Base-by-base conservation (phyloP, 768 basidiomycete genomes). In the Tulasnella sp. region DNA sequence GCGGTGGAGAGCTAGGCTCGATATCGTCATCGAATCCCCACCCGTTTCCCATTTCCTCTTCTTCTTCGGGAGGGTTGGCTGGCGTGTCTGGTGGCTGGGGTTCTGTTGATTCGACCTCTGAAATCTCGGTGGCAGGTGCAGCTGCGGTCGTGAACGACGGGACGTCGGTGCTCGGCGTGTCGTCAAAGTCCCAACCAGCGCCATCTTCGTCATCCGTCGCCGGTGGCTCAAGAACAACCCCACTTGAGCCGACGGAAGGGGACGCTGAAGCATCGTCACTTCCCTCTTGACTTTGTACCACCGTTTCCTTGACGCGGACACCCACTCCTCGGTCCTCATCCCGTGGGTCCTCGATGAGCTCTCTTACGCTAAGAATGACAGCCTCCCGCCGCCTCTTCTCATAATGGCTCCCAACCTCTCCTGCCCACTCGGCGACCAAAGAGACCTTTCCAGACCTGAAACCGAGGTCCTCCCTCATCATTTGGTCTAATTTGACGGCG, bases 341-440 rank as follows among this genome's bases (percentile, higher is more conserved):
- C 72, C 36, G 77, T 31, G 80, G 81, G 75, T 72, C 81, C 48
- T 71, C 76, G 27, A 95, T 87, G 68, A 91, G 86, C 21, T 82
- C 82, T 78, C 95, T 87, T 19, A 90, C 88, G n/a, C 85, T 85
- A 58, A 93, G 91, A 8, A 95, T 87, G 71, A 96, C 89, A 75
- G 87, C 86, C 44, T 89, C 85, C 19, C 95, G 88, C 82, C 95
- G 85, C 82, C 92, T 90, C 80, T 90, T 90, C 84, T 96, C 95
- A 84, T 96, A 97, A 84, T 95, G 93, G 3, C 87, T 85, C 24
- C 90, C 88, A 16, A 94, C 88, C 5, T 90, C 89, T 74, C 91
- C 88, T 4, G 88, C 89, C 94, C 96, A 97, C 8, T 85, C 82
- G 82, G 89, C 88, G 78, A 97, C 89, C 9, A 90, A 86, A 36